phyloP scores from a whole-genome alignment of 371 early-diverging fungal species.

The Dinochytrium kinnereticum region DNA sequence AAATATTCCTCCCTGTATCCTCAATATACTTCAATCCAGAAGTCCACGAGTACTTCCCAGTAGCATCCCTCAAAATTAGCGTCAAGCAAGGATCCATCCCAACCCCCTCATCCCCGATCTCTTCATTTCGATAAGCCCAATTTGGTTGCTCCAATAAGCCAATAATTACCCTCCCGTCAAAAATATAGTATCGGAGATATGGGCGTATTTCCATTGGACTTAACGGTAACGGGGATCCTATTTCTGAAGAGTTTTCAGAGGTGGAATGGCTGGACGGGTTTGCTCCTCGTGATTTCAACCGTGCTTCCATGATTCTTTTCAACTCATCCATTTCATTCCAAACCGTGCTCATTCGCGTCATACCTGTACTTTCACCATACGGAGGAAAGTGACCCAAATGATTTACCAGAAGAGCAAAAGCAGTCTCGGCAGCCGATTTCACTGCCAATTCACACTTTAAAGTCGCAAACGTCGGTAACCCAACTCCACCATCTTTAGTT shows the following conservation, averaged over 20 bases:
- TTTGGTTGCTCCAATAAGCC: constrained; percentile 59
- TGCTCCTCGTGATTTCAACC: constrained; percentile 18
- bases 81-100: constrained; percentile 36
- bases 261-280: too few relatives aligned
- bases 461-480: constrained; percentile 54
- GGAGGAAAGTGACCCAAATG: constrained; percentile 73
- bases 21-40: constrained; percentile 60
- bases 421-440: constrained; percentile 76
- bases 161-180: constrained; percentile 69
- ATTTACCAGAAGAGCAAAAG: constrained; percentile 71
- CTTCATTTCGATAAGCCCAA: constrained; percentile 36
- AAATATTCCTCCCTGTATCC: constrained; percentile 3
- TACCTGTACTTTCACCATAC: constrained; percentile 60
- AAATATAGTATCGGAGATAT: constrained; percentile 68
- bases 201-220: constrained; percentile 7
- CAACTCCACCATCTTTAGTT: constrained; percentile 46
- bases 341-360: constrained; percentile 59
- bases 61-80: constrained; percentile 69
- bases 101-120: background rate
- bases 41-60: constrained; percentile 75
- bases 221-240: background rate
- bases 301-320: constrained; percentile 36
- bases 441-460: constrained; percentile 58
- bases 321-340: constrained; percentile 58
- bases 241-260: too few relatives aligned